Percentiles rank a stretch among this genome's conserved stretches.
These are phyloP conservation scores for Trichocomaceae sp. DNA, from an alignment of 2,329 filamentous ascomycete genomes.

Conservation along the genomic window DNA sequence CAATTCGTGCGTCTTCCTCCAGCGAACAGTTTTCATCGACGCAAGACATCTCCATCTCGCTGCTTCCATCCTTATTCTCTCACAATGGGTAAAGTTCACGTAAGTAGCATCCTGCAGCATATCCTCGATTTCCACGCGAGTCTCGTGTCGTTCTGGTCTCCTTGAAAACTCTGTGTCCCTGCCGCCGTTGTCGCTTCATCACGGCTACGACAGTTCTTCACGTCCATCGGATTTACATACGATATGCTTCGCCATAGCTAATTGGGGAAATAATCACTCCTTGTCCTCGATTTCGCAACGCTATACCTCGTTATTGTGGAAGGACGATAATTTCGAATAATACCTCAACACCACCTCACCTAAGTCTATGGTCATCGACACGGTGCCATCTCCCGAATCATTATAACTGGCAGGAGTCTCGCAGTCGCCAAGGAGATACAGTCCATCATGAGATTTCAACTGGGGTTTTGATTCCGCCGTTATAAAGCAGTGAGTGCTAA, in stretches of 20 bases:
- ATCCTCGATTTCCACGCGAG: background rate
- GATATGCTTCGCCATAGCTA: background rate
- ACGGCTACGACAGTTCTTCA: background rate
- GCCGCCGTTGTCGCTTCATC: background rate
- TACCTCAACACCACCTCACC: background rate
- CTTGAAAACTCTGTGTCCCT: background rate
- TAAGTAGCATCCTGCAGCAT: conserved; percentile 1
- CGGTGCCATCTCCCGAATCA: background rate
- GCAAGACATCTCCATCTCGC: background rate
- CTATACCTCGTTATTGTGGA: background rate
- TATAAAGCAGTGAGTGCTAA: background rate
- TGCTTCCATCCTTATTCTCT: conserved; percentile 5
- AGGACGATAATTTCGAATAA: background rate
- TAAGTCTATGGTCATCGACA: background rate
- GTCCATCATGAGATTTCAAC: conserved; percentile 22
- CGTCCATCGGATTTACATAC: background rate
- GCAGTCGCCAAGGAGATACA: conserved; percentile 59
- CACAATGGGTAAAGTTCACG: conserved; percentile 15
- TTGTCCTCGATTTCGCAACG: background rate
- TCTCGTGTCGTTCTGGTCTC: background rate
- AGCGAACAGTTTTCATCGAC: background rate
- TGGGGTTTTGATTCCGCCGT: too few species aligned
- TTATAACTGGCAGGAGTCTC: background rate
- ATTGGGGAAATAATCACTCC: background rate
- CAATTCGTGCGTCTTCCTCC: background rate